Conservation (phyloP, 2,329 filamentous ascomycete species). For the Xylaria sp. region DNA sequence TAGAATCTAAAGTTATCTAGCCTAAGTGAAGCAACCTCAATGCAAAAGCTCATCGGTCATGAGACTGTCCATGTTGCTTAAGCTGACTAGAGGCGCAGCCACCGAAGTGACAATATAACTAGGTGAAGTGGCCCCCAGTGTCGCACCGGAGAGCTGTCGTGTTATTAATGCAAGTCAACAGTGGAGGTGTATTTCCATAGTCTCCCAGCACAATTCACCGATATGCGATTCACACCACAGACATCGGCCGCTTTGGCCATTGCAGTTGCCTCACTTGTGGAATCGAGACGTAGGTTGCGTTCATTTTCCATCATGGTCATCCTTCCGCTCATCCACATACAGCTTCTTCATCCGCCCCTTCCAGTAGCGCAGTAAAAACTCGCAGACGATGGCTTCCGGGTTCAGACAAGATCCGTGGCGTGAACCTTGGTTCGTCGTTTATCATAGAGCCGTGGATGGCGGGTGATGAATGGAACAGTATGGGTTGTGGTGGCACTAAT, state of each 20-base stretch:
- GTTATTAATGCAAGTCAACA: background rate
- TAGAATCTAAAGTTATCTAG: background rate
- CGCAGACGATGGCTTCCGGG: conserved; percentile 20
- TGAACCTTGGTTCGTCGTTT: conserved; percentile 59
- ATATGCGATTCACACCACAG: conserved; percentile 12
- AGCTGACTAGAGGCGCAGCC: background rate
- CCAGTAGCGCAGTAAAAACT: background rate
- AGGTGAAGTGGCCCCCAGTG: background rate
- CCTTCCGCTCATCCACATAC: background rate
- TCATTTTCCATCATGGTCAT: background rate
- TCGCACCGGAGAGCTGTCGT: too few relatives aligned
- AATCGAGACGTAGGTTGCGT: conserved; percentile 17
- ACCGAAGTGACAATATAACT: background rate
- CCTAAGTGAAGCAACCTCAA: background rate
- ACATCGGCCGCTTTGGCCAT: conserved; percentile 10
- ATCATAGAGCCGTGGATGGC: conserved; percentile 58
- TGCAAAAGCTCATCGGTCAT: background rate
- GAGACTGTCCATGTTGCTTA: background rate
- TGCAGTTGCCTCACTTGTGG: conserved; percentile 11
- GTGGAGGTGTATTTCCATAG: background rate
- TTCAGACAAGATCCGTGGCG: conserved; percentile 44
- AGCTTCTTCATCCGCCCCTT: conserved; percentile 8
- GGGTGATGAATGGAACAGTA: conserved; percentile 48
- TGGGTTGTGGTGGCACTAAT: conserved; percentile 50
- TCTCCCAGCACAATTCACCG: background rate